A percentile compares a stretch with the other conserved stretches of the same genome.
These are phyloP conservation scores for Centrapalus pauciflorus DNA, from an alignment of 129 eudicot genomes.

Conservation along the genomic window DNA sequence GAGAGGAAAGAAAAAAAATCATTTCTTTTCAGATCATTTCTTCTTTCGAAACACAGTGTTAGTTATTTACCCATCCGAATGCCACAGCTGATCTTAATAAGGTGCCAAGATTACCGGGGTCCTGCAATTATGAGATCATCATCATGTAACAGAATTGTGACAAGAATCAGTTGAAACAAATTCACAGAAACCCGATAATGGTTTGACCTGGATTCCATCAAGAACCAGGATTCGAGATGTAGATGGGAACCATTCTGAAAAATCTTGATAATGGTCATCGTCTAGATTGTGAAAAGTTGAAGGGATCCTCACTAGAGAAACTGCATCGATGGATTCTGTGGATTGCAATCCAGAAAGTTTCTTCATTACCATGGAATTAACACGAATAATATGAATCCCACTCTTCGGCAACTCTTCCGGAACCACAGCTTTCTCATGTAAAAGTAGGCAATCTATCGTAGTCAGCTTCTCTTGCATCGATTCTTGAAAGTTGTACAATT, in stretches of 20 bases:
- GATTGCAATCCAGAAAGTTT: slow-evolving; percentile 86
- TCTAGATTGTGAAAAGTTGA: slow-evolving; percentile 43
- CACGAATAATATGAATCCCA: slow-evolving; percentile 40
- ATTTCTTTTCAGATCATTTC: too few species aligned
- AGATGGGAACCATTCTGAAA: slow-evolving; percentile 48
- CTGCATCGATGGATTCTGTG: slow-evolving; percentile 58
- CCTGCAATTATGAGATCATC: slow-evolving; percentile 48
- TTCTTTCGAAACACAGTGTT: too few species aligned
- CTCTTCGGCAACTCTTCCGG: slow-evolving; percentile 48
- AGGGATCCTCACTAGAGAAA: slow-evolving; percentile 75
- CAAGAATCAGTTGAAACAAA: background rate
- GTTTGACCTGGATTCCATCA: slow-evolving; percentile 95
- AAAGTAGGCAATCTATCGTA: slow-evolving; percentile 59
- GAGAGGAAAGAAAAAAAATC: too few species aligned
- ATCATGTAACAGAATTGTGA: slow-evolving; percentile 6
- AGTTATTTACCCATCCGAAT: slow-evolving; percentile 68
- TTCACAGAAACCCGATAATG: background rate
- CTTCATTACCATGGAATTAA: slow-evolving; percentile 63
- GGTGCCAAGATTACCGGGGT: slow-evolving; percentile 98
- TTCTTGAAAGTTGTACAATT: slow-evolving; percentile 52
- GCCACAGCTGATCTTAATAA: slow-evolving; percentile 86
- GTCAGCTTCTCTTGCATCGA: slow-evolving; percentile 28
- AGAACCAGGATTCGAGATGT: slow-evolving; percentile 71
- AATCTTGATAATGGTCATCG: slow-evolving; percentile 26
- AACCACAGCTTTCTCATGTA: slow-evolving; percentile 50